Conservation (phyloP, 306 rosid genomes). For the Acmispon strigosus region DNA sequence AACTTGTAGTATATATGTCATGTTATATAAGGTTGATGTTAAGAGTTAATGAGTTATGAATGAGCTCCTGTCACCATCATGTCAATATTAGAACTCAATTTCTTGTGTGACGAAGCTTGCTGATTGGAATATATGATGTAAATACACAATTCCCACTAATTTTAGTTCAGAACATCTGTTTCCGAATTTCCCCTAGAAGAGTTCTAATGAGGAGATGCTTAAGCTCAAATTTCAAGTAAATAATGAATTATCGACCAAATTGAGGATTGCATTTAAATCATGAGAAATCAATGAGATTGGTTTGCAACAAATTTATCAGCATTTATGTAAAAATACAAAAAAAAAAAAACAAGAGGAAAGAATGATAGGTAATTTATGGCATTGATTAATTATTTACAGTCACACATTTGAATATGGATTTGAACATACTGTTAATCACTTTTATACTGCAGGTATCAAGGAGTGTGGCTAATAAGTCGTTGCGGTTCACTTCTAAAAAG, state of each 20-base stretch:
- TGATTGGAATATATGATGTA: not conserved
- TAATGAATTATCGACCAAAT: no score
- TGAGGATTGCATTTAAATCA: no score
- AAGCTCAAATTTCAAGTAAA: no score
- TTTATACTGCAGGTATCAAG: constrained; percentile 59
- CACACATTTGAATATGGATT: not conserved
- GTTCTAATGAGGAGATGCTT: no score
- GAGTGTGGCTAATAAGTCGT: constrained; percentile 89
- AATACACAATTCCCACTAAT: not conserved
- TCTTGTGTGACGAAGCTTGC: not conserved
- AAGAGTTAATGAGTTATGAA: not conserved
- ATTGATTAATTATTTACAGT: not conserved
- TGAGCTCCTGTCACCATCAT: not conserved
- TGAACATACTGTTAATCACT: not conserved
- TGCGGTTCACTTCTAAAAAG: constrained; percentile 54
- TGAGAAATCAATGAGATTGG: no score
- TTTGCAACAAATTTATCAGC: not conserved
- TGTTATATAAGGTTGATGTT: not conserved
- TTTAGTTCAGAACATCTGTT: not conserved
- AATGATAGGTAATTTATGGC: not conserved
- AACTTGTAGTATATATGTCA: not conserved
- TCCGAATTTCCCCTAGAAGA: no score
- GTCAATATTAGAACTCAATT: not conserved
- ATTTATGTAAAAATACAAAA: not conserved
- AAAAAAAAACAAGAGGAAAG: not conserved